phyloP scores from a whole-genome alignment of 148 eudicot species.

The Pouteria glomerata region DNA sequence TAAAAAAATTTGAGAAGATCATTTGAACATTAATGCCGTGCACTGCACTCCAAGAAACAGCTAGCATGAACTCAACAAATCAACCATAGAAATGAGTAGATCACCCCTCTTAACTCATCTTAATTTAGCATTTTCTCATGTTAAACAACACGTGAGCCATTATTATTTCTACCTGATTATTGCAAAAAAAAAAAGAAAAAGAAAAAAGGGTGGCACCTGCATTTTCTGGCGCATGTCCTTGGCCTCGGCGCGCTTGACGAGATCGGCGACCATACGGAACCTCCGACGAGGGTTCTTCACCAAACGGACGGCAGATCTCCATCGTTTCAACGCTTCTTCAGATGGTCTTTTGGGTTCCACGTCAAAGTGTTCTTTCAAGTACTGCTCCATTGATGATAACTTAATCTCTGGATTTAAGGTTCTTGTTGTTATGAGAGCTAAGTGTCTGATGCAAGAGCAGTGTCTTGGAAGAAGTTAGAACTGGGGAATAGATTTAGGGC shows the following conservation, averaged over 20 bases:
- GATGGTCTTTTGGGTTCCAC: slow-evolving; percentile 63
- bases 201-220: slow-evolving; percentile 37
- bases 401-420: no score
- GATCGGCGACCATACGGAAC: slow-evolving; percentile 88
- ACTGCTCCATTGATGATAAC: slow-evolving; percentile 63
- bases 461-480: neutral
- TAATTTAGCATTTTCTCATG: no score
- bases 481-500: neutral
- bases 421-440: no score
- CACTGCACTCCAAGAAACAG: no score
- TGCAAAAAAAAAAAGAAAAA: neutral
- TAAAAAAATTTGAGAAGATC: no score
- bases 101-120: no score
- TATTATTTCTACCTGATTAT: no score
- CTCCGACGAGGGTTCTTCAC: slow-evolving; percentile 88
- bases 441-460: neutral
- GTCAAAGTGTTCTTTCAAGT: slow-evolving; percentile 60
- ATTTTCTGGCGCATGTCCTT: slow-evolving; percentile 45
- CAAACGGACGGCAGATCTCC: slow-evolving; percentile 72
- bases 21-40: no score
- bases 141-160: no score
- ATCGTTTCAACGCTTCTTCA: slow-evolving; percentile 56
- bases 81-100: no score
- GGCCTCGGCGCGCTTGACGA: slow-evolving; percentile 71
- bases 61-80: no score